Conservation (phyloP, 768 basidiomycete genomes). For the Xanthoconium stramineum region DNA sequence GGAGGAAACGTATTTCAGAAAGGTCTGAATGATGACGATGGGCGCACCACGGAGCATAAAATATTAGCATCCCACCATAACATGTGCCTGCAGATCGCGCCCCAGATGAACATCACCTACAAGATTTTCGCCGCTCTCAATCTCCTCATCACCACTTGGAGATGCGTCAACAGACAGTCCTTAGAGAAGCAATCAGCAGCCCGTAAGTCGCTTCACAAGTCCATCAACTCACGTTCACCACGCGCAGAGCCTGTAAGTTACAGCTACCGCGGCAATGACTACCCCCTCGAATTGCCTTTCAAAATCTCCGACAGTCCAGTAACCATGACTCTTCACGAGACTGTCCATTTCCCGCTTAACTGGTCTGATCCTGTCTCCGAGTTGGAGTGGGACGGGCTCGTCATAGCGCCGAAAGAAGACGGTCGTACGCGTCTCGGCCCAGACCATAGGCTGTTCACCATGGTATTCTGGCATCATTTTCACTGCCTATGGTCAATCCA, state of each 20-base stretch:
- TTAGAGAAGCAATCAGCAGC: background rate
- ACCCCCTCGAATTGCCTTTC: constrained; percentile 9
- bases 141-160: constrained; percentile 2
- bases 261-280: constrained; percentile 11
- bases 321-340: constrained; percentile 15
- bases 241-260: background rate
- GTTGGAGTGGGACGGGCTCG: constrained; percentile 10
- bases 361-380: constrained; percentile 1
- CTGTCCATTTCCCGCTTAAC: constrained; percentile 11
- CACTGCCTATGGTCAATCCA: constrained; percentile 16
- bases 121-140: constrained; percentile 1
- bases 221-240: background rate
- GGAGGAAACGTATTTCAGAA: too few species aligned
- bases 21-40: background rate
- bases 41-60: too few species aligned
- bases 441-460: constrained; percentile 10
- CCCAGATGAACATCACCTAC: constrained; percentile 1
- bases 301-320: background rate
- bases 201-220: background rate
- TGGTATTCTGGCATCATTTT: constrained; percentile 11
- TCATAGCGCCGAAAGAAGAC: constrained; percentile 7
- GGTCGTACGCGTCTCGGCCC: constrained; percentile 13
- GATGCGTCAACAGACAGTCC: background rate
- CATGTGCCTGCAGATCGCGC: background rate
- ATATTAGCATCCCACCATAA: too few species aligned